Base-by-base conservation (phyloP, 257 asterid species). In the Anisodus acutangulus region DNA sequence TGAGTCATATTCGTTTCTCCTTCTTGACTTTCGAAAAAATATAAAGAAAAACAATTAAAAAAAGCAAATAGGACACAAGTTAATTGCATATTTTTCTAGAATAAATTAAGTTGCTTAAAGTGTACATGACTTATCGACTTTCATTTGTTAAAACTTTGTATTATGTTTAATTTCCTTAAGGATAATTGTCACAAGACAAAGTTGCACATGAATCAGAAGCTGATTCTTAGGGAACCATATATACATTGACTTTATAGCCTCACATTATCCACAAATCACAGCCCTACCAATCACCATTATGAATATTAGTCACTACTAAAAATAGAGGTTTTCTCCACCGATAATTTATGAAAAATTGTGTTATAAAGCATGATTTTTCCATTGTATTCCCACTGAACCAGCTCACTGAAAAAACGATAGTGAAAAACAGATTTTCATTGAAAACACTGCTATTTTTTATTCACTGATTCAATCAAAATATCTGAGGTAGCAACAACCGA, bases 121-220 rank as follows among this genome's bases (percentile, higher is more conserved):
- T 74, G 8, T 11, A 19, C 43, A n/a, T 64, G 71, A 64, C 9
- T 31, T 62, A 62, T 62, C 37, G 22, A 66, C 47, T 66, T 12
- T 66, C 72, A 66, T 66, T 66, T 66, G 7, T 31, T 35, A 13
- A 19, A 8, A 72, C 1, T 10, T 45, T 47, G 2, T 12, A 5
- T 45, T n/a, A 9, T 5, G 19, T 19, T 72, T 72, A 72, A n/a
- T 74, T 22, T 74, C 19, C 43, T 49, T 74, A 49, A 74, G 54
- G 80, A 74, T 74, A 47, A 45, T n/a, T 71, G 17, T 45, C 26
- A 6, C 76, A 15, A 35, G 17, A 45, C 51, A 68, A 68, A 39
- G 55, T 11, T 74, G 43, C 60, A 47, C 5, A 22, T 74, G 59
- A 74, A 74, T 74, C 80, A 74, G 60, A 72, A 47, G 80, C 80